phyloP scores from a whole-genome alignment of 1,139 yeast species.

The Protomyces macrosporus region DNA sequence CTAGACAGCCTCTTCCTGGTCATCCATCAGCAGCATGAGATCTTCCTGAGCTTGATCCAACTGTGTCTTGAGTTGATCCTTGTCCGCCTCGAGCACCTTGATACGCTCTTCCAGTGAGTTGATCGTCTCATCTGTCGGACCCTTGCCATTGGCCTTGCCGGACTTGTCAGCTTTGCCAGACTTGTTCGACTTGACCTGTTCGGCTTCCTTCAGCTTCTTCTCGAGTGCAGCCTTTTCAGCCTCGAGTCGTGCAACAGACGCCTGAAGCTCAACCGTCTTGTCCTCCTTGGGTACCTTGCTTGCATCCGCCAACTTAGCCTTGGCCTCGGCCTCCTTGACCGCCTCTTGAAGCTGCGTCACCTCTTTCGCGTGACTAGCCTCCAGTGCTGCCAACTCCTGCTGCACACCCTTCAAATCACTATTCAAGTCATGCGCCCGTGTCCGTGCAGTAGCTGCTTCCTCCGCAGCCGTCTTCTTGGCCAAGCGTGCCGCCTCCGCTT shows the following conservation, averaged over 20 bases:
- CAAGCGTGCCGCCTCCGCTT: slow-evolving; percentile 29
- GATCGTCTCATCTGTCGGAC: background rate
- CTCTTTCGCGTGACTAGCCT: slow-evolving; percentile 27
- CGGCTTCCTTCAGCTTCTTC: background rate
- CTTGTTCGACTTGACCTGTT: no score
- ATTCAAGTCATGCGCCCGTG: slow-evolving; percentile 32
- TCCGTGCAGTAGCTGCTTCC: background rate
- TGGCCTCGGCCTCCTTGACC: slow-evolving; percentile 13
- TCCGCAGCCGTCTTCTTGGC: slow-evolving; percentile 19
- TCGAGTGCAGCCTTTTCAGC: background rate
- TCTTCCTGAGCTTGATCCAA: slow-evolving; percentile 23
- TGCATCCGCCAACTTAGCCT: background rate
- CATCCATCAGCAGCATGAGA: slow-evolving; percentile 23
- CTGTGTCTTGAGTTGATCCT: slow-evolving; percentile 5
- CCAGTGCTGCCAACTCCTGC: slow-evolving; percentile 30
- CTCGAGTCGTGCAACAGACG: background rate
- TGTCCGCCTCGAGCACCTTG: background rate
- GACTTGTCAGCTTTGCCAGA: no score
- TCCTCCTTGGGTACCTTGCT: background rate
- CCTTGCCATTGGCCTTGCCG: no score
- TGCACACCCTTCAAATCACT: slow-evolving; percentile 34
- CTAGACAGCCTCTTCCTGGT: background rate
- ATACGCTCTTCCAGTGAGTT: slow-evolving; percentile 11
- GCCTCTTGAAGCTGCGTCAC: slow-evolving; percentile 26
- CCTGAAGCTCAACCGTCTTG: background rate